Percentiles rank a stretch among this genome's conserved stretches.
Evolutionary conservation across 1,139 yeast genomes (phyloP).

Genomic region (Magnusiomyces sp.): DNA sequence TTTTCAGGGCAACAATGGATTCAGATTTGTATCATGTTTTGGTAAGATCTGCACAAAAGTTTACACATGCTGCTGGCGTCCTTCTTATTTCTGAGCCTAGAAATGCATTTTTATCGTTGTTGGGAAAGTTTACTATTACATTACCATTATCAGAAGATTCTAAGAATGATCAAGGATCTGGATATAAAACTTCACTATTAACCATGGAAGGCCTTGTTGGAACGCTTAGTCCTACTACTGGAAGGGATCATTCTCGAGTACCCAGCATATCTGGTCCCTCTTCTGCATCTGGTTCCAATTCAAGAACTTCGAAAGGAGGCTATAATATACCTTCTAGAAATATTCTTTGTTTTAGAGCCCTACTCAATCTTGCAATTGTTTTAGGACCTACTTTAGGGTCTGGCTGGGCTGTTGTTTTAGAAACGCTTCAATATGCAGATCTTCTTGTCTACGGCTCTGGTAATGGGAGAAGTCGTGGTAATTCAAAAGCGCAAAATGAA

Average conservation of each 20-base stretch:
- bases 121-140: slow-evolving; percentile 44
- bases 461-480: slow-evolving; percentile 12
- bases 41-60: slow-evolving; percentile 66
- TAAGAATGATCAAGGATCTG: slow-evolving; percentile 1
- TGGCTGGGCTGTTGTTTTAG: slow-evolving; percentile 64
- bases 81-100: slow-evolving; percentile 48
- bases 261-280: slow-evolving; percentile 1
- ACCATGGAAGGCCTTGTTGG: slow-evolving; percentile 59
- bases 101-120: slow-evolving; percentile 49
- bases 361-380: slow-evolving; percentile 67
- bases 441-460: slow-evolving; percentile 39
- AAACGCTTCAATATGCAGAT: slow-evolving; percentile 62
- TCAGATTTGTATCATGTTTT: slow-evolving; percentile 52
- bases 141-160: slow-evolving; percentile 35
- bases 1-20: slow-evolving; percentile 59
- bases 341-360: slow-evolving; percentile 68
- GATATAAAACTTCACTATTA: slow-evolving; percentile 32
- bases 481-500: slow-evolving; percentile 8
- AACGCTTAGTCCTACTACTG: slow-evolving; percentile 38
- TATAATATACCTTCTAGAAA: slow-evolving; percentile 39
- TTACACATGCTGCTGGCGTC: slow-evolving; percentile 78
- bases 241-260: slow-evolving; percentile 12
- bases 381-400: slow-evolving; percentile 60
- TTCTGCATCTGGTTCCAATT: slow-evolving; percentile 1
- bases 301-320: slow-evolving; percentile 1